A percentile compares a stretch with the other conserved stretches of the same genome.
phyloP scores from a whole-genome alignment of 2,329 filamentous ascomycete species.

The Penicillium hordei region DNA sequence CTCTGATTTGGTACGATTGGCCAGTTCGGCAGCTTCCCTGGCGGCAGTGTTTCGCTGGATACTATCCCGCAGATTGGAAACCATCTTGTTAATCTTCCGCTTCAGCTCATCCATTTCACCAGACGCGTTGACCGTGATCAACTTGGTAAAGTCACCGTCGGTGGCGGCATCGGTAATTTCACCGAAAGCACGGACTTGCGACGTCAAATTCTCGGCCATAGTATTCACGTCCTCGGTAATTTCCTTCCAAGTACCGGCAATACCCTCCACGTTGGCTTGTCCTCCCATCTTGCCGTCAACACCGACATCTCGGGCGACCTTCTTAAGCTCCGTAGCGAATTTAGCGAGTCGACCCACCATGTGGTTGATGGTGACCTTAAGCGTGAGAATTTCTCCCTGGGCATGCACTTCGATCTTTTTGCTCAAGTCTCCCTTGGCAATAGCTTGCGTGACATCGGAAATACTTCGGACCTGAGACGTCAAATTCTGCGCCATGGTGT shows the following conservation, averaged over 20 bases:
- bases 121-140: slow-evolving; percentile 94
- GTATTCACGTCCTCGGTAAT: slow-evolving; percentile 97
- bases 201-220: slow-evolving; percentile 83
- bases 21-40: slow-evolving; percentile 90
- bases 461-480: slow-evolving; percentile 78
- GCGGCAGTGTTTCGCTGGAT: slow-evolving; percentile 96
- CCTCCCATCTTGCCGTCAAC: slow-evolving; percentile 99
- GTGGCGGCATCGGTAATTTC: slow-evolving; percentile 98
- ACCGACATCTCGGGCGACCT: slow-evolving; percentile 92
- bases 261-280: slow-evolving; percentile 88
- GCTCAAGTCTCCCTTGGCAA: slow-evolving; percentile 93
- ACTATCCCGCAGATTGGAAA: slow-evolving; percentile 89
- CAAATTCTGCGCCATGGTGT: slow-evolving; percentile 66
- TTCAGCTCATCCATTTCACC: slow-evolving; percentile 99
- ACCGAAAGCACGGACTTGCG: slow-evolving; percentile 95
- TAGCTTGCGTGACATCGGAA: slow-evolving; percentile 90
- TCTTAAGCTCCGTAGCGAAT: slow-evolving; percentile 93
- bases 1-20: slow-evolving; percentile 97
- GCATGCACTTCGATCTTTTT: slow-evolving; percentile 94
- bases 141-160: slow-evolving; percentile 94
- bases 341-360: slow-evolving; percentile 95
- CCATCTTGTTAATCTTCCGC: slow-evolving; percentile 99
- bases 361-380: slow-evolving; percentile 98
- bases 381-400: slow-evolving; percentile 86
- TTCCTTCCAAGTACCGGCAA: slow-evolving; percentile 95